phyloP scores from a whole-genome alignment of 441 rosid genomes.

The Gossypium gossypioides region DNA sequence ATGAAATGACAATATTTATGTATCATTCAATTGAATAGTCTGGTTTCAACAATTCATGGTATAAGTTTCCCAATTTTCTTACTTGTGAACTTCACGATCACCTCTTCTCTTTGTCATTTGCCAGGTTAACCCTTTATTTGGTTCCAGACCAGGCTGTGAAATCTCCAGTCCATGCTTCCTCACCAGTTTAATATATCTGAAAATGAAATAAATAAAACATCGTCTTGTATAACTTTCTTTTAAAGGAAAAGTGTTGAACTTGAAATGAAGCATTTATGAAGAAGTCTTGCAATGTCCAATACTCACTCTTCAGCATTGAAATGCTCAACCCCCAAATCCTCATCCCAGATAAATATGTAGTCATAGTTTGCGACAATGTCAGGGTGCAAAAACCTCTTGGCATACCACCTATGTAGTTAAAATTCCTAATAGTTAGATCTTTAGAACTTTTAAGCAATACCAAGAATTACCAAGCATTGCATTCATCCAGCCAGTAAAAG shows the following conservation, averaged over 20 bases:
- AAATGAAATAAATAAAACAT: conserved; percentile 7
- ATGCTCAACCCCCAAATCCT: conserved; percentile 89
- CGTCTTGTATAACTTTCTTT: not conserved
- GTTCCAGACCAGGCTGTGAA: conserved; percentile 94
- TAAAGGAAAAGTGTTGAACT: not conserved
- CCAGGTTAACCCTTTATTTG: conserved; percentile 78
- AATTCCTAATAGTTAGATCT: not conserved
- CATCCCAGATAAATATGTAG: conserved; percentile 97
- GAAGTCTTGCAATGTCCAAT: not conserved
- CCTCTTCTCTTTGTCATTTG: conserved; percentile 92
- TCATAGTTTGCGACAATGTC: conserved; percentile 88
- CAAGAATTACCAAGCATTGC: not conserved
- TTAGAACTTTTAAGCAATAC: not conserved
- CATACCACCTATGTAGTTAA: conserved; percentile 73
- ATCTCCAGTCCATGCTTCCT: conserved; percentile 86
- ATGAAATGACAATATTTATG: conserved; percentile 8
- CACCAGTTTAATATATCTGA: conserved; percentile 64
- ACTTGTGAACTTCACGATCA: conserved; percentile 85
- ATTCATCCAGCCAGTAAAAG: not conserved
- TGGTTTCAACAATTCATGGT: not conserved
- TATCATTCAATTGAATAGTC: not conserved
- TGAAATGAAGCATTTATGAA: not conserved
- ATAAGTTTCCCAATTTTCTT: conserved; percentile 20
- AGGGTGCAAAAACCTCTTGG: conserved; percentile 97
- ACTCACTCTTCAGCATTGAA: conserved; percentile 84